These are phyloP conservation scores for Medicago truncatula DNA, from an alignment of 306 rosid species.

Conservation along the genomic window DNA sequence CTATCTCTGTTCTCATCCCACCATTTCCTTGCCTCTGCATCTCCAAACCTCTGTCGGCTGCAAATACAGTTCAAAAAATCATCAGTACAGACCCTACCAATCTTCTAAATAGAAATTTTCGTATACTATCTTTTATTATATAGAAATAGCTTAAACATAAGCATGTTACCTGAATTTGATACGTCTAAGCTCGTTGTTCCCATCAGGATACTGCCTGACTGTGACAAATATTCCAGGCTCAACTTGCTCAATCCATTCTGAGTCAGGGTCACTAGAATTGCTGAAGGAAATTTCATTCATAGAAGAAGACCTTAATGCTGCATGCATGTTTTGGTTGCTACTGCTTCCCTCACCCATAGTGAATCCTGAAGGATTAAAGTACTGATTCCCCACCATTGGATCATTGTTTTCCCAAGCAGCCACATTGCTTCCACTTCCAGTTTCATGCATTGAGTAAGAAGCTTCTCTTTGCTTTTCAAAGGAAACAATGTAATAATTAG, in stretches of 20 bases:
- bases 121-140: not conserved
- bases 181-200: slow-evolving; percentile 85
- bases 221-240: slow-evolving; percentile 91
- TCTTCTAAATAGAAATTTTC: not conserved
- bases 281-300: slow-evolving; percentile 78
- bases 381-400: slow-evolving; percentile 50
- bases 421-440: slow-evolving; percentile 68
- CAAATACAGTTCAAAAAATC: slow-evolving; percentile 13
- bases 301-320: slow-evolving; percentile 57
- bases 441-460: slow-evolving; percentile 56
- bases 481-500: not conserved
- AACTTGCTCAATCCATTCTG: slow-evolving; percentile 91
- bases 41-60: slow-evolving; percentile 90
- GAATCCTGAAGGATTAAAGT: not conserved
- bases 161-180: slow-evolving; percentile 77
- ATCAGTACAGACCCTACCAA: slow-evolving; percentile 24
- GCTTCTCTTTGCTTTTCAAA: slow-evolving; percentile 63
- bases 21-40: slow-evolving; percentile 77
- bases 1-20: slow-evolving; percentile 93
- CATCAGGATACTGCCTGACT: slow-evolving; percentile 75
- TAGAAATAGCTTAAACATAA: not conserved
- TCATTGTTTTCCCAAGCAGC: slow-evolving; percentile 48
- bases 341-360: slow-evolving; percentile 38
- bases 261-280: slow-evolving; percentile 74
- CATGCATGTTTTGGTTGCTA: slow-evolving; percentile 13